Evolutionary conservation across 2,329 filamentous ascomycete species (phyloP).

Genomic region (Aphanocladium album): DNA sequence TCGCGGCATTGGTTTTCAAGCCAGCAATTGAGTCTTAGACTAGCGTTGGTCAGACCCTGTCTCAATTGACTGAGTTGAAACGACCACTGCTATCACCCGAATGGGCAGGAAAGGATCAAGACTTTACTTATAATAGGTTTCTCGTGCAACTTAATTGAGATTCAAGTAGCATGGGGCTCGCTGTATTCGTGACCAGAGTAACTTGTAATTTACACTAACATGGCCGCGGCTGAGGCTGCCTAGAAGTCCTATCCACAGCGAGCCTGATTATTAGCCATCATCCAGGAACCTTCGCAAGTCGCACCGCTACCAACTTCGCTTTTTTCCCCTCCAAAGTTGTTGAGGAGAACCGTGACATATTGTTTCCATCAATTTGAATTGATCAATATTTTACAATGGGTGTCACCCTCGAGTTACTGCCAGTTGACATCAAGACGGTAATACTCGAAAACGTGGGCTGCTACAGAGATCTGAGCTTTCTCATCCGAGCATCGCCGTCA

Average conservation of each 20-base stretch:
- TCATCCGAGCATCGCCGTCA: background rate
- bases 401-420: background rate
- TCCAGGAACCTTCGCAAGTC: background rate
- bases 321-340: background rate
- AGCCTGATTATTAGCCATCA: no score
- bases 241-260: background rate
- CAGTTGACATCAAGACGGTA: background rate
- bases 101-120: no score
- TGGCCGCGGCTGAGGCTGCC: conserved; percentile 12
- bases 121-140: no score
- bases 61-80: no score
- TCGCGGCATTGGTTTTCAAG: conserved; percentile 20
- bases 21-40: background rate
- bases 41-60: no score
- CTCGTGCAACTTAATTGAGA: no score
- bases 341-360: no score
- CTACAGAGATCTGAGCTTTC: background rate
- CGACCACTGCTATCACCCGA: no score
- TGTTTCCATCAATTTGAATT: no score
- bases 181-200: no score
- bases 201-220: no score
- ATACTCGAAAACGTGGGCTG: background rate
- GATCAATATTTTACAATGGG: background rate
- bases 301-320: background rate
- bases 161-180: no score